Conservation (phyloP, 345 rosid genomes). For the Hibiscus syriacus region DNA sequence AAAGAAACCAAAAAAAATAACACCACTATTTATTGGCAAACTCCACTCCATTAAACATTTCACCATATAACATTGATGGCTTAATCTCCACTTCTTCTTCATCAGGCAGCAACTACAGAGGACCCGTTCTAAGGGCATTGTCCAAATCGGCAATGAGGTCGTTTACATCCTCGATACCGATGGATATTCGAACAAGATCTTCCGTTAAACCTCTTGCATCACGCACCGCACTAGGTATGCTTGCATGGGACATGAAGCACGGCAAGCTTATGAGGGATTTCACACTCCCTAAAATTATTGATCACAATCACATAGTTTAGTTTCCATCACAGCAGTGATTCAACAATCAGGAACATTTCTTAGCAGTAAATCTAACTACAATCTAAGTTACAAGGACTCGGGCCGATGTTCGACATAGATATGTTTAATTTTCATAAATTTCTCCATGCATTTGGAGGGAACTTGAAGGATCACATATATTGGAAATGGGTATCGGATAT, state of each 20-base stretch:
- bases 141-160: constrained; percentile 86
- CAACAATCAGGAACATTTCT: background rate
- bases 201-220: constrained; percentile 89
- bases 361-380: background rate
- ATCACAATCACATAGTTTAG: background rate
- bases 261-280: constrained; percentile 98
- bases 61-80: background rate
- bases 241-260: constrained; percentile 97
- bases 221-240: constrained; percentile 70
- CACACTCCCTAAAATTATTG: constrained; percentile 56
- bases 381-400: background rate
- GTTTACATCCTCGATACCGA: constrained; percentile 88
- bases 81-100: background rate
- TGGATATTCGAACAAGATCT: constrained; percentile 83
- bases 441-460: background rate
- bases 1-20: background rate
- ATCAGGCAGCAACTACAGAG: constrained; percentile 19
- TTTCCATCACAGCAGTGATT: background rate
- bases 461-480: background rate
- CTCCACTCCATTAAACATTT: background rate
- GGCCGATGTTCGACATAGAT: background rate
- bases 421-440: background rate
- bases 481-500: too few species aligned
- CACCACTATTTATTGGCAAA: background rate
- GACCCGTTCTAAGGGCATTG: constrained; percentile 60